A percentile compares a stretch with the other conserved stretches of the same genome.
Conservation (phyloP, 2,329 filamentous ascomycete species). For the Hymenoscyphus fraxineus region DNA sequence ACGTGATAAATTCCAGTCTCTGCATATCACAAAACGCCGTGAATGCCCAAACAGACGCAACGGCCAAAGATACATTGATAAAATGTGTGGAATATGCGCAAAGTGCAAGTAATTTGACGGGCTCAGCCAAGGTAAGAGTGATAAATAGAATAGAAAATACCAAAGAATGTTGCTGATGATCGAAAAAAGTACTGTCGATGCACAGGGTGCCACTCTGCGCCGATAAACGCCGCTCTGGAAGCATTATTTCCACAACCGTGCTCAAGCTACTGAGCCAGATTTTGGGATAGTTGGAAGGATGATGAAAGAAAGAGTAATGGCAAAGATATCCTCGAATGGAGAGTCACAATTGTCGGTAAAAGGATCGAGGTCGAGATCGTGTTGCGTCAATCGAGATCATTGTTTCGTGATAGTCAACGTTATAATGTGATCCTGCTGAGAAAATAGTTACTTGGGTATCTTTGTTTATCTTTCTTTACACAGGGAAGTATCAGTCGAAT, state of each 20-base stretch:
- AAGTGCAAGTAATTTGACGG: slow-evolving; percentile 13
- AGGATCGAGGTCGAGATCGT: neutral
- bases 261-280: neutral
- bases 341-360: neutral
- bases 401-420: neutral
- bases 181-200: slow-evolving; percentile 16
- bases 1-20: slow-evolving; percentile 17
- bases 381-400: neutral
- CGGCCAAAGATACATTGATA: slow-evolving; percentile 7
- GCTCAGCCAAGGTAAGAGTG: slow-evolving; percentile 14
- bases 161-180: neutral
- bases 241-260: slow-evolving; percentile 17
- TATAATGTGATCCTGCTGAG: neutral
- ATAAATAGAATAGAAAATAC: neutral
- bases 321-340: neutral
- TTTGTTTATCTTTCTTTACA: neutral
- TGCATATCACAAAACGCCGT: slow-evolving; percentile 16
- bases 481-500: slow-evolving; percentile 44
- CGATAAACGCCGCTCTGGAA: slow-evolving; percentile 16
- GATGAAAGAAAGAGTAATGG: neutral
- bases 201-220: slow-evolving; percentile 18
- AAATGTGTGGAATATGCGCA: slow-evolving; percentile 15
- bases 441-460: slow-evolving; percentile 15
- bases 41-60: slow-evolving; percentile 10
- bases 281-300: too few relatives aligned